phyloP scores from a whole-genome alignment of 176 grass and related monocot species.

The Tuctoria greenei region DNA sequence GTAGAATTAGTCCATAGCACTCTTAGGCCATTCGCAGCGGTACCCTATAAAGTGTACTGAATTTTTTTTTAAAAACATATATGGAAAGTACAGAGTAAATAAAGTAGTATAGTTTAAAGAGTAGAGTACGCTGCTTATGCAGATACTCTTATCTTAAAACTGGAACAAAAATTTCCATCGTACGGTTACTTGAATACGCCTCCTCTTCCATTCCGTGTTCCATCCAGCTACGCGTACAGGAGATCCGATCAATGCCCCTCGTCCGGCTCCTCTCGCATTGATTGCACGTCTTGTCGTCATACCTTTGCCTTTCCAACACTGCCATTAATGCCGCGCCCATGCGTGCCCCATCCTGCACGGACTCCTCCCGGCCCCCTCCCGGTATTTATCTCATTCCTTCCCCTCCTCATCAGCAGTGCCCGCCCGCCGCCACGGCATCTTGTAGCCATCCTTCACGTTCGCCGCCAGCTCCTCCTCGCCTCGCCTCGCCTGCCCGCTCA shows the following conservation, averaged over 20 bases:
- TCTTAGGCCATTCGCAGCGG: too few relatives aligned
- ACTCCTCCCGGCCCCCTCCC: background rate
- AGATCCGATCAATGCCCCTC: constrained; percentile 35
- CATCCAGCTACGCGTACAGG: background rate
- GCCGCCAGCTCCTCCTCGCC: background rate
- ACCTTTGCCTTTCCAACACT: constrained; percentile 50
- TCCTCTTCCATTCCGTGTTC: background rate
- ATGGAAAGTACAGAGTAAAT: too few relatives aligned
- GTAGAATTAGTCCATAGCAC: too few relatives aligned
- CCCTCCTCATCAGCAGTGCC: too few relatives aligned
- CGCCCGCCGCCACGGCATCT: background rate
- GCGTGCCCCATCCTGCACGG: constrained; percentile 9
- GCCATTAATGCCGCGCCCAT: constrained; percentile 47
- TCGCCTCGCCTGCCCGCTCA: background rate
- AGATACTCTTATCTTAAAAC: too few relatives aligned
- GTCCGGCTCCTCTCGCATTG: constrained; percentile 30
- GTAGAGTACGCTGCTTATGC: too few relatives aligned
- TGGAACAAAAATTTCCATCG: too few relatives aligned
- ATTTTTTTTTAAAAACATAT: too few relatives aligned
- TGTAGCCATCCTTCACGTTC: background rate
- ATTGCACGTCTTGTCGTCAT: constrained; percentile 63
- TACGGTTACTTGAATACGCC: too few relatives aligned
- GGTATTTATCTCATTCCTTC: background rate
- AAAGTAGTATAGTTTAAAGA: too few relatives aligned
- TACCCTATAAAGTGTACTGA: too few relatives aligned